Base-by-base conservation (phyloP, 2,329 filamentous ascomycete genomes). In the Metarhizium brunneum region DNA sequence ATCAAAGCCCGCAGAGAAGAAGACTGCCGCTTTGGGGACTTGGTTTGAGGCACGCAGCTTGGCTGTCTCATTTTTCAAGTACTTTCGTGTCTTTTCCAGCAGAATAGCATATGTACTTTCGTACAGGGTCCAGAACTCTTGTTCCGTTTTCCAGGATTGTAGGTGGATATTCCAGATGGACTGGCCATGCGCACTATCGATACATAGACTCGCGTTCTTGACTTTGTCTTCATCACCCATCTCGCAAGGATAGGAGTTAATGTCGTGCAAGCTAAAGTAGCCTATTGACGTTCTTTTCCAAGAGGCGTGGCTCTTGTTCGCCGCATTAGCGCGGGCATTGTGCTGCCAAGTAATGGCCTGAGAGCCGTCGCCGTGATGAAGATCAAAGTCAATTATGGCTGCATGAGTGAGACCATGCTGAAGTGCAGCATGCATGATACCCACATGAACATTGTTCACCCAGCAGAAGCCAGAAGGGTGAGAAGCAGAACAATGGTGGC, bases 211-310 rank as follows among this genome's bases (percentile, higher is more conserved):
- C 2, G 95, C 94, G 63, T 92, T 95, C 66, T 88, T 90, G 53
- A 97, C 86, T 71, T 97, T 97, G 25, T 94, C 90, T 56, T 88
- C 83, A 59, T 97, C 92, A n/a, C 92, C 94, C 67, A 81, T 83
- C 69, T 99, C 94, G 68, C 94, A 99, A 0, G 95, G 94, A 66
- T 95, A 99, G 0, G 92, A 97, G 71, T 99, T 97, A 74, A 99
- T 96, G 66, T 99, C 94, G 69, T 99, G 94, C 47, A 99, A 70
- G 68, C 92, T 96, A 70, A 96, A 97, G 68, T 99, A 99, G 10
- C 92, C 94, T 63, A 97, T 94, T 0, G 87, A 86, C 0, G 87
- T 85, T 74, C 89, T 94, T 73, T 92, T 92, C 79, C 87, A 87
- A 35, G 79, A 76, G 1, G 86, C 79, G 1, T 86, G 83, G 65